Base-by-base conservation (phyloP, 805 yeast species). In the Wickerhamomyces chambardii region DNA sequence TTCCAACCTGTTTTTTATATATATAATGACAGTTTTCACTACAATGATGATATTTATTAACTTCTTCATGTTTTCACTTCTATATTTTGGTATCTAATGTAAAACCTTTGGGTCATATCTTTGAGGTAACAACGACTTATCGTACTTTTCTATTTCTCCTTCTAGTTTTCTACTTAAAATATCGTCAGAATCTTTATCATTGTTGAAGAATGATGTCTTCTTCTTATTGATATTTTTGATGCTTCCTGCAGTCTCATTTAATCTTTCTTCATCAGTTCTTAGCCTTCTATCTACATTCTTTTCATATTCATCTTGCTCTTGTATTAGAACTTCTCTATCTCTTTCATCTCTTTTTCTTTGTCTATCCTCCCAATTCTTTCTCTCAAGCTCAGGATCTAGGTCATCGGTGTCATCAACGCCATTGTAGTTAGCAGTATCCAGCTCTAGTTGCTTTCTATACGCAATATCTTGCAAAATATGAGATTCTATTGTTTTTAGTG, bases 341-440 rank as follows among this genome's bases (percentile, higher is more conserved):
- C 58, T 41, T 41, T 54, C 26, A 36, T 34, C 62, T 67, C 55
- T 68, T 69, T 42, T 67, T 59, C 45, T 75, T 55, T 48, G 75
- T 67, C 59, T 77, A 64, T 31, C 69, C 68, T 36, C 78, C 73
- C 25, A 75, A 75, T 46, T 76, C 61, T 44, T 75, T 71, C 50
- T 68, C 73, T 53, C 75, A 64, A 14, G 73, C 59, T 2, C 71
- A 0, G 79, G 75, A 37, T 76, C 76, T 5, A 70, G 28, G 26
- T 68, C 75, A 44, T 79, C 84, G 0, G 79, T 70, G 45, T 79
- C 87, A 43, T 78, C 83, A 0, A 72, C 47, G 0, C 46, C 63
- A 3, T 49, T 54, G 16, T 46, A 36, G 30, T 54, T 48, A 15
- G 53, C 55, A 16, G 46, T 38, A 14, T 45, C 40, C 16, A 41